These are phyloP conservation scores for Fusarium robinianum DNA, from an alignment of 2,329 filamentous ascomycete species.

Conservation along the genomic window DNA sequence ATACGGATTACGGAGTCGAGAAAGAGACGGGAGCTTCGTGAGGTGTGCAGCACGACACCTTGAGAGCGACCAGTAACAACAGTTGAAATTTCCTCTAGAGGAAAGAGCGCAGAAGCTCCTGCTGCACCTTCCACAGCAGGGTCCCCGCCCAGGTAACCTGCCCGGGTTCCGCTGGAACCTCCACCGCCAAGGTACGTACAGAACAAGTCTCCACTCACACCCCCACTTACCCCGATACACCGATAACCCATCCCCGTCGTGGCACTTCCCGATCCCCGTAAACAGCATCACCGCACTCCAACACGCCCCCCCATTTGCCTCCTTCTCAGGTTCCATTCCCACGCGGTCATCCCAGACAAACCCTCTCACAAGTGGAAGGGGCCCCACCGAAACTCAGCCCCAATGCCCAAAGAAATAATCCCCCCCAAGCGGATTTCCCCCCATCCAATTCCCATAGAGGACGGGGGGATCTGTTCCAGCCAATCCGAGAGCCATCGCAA, in stretches of 20 bases:
- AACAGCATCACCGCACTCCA: not conserved
- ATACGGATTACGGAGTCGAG: too few species aligned
- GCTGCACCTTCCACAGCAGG: conserved; percentile 27
- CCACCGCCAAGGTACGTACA: conserved; percentile 17
- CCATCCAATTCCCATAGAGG: conserved; percentile 26
- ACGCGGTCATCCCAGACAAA: conserved; percentile 31
- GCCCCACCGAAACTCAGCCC: conserved; percentile 31
- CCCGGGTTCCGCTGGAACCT: conserved; percentile 17
- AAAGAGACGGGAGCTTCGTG: too few species aligned
- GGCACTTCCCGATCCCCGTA: conserved; percentile 6
- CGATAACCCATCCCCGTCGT: conserved; percentile 21
- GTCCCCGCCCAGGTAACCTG: conserved; percentile 27
- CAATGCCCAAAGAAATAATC: conserved; percentile 31
- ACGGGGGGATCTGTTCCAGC: conserved; percentile 5
- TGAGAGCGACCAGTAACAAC: conserved; percentile 18
- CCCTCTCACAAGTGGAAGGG: conserved; percentile 2
- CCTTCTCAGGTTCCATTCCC: conserved; percentile 28
- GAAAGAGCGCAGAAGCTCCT: conserved; percentile 29
- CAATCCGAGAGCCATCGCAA: not conserved
- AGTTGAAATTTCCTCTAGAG: conserved; percentile 28
- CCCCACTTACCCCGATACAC: conserved; percentile 29
- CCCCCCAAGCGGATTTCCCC: conserved; percentile 29
- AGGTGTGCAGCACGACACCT: conserved; percentile 14
- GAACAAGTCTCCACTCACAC: too few species aligned
- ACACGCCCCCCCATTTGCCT: conserved; percentile 11